phyloP scores from a whole-genome alignment of 768 basidiomycete genomes.

The Tephrocybe rancida region DNA sequence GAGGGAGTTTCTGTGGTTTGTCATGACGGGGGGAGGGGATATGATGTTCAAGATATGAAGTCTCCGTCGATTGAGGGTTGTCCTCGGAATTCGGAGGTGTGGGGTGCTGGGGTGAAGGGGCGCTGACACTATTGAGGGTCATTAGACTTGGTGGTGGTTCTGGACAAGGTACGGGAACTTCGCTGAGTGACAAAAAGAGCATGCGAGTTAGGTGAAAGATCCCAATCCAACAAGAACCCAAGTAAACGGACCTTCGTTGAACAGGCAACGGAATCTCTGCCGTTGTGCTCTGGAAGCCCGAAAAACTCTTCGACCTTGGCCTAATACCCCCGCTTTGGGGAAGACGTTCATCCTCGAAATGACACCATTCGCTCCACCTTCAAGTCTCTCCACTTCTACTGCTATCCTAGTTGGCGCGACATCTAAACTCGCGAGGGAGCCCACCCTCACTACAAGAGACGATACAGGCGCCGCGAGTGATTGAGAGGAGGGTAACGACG shows the following conservation, averaged over 20 bases:
- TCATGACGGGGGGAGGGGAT: slow-evolving; percentile 43
- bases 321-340: slow-evolving; percentile 53
- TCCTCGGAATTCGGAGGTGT: neutral
- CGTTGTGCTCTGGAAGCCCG: slow-evolving; percentile 56
- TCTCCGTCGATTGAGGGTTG: slow-evolving; percentile 25
- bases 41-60: slow-evolving; percentile 31
- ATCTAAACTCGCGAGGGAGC: slow-evolving; percentile 10
- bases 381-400: slow-evolving; percentile 3
- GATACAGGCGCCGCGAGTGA: neutral
- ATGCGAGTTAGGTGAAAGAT: slow-evolving; percentile 1
- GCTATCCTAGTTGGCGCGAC: neutral
- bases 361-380: slow-evolving; percentile 17
- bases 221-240: neutral
- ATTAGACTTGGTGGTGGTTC: slow-evolving; percentile 10
- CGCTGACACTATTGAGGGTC: slow-evolving; percentile 2
- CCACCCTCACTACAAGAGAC: slow-evolving; percentile 5
- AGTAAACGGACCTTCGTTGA: slow-evolving; percentile 28
- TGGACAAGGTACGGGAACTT: neutral
- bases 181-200: slow-evolving; percentile 18
- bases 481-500: neutral
- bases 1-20: slow-evolving; percentile 46
- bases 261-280: slow-evolving; percentile 31
- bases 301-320: slow-evolving; percentile 79
- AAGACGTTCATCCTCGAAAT: slow-evolving; percentile 68
- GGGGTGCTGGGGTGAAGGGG: slow-evolving; percentile 9